Conservation (phyloP, 495 filamentous ascomycete genomes). For the Aspergillus bertholletiae region DNA sequence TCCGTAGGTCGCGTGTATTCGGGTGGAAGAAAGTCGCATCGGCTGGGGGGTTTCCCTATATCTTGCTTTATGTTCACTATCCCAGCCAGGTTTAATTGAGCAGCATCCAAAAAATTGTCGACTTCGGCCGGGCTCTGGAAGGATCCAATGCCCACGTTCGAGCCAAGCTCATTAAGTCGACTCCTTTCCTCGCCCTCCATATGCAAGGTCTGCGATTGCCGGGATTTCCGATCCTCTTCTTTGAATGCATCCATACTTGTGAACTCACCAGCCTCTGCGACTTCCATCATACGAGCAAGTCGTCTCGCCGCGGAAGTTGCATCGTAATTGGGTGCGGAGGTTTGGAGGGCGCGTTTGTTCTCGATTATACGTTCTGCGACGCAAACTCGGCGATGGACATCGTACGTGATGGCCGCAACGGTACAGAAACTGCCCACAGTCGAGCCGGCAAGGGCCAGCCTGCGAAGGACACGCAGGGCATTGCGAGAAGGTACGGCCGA, state of each 20-base stretch:
- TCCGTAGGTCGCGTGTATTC: neutral
- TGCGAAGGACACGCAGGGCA: slow-evolving; percentile 42
- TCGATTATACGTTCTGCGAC: slow-evolving; percentile 42
- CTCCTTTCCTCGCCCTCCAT: neutral
- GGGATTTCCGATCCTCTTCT: slow-evolving; percentile 17
- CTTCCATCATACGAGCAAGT: slow-evolving; percentile 39
- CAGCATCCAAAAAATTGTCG: neutral
- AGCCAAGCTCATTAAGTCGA: neutral
- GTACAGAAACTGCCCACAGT: slow-evolving; percentile 40
- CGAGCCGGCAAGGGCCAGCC: slow-evolving; percentile 40
- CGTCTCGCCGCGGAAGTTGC: slow-evolving; percentile 39
- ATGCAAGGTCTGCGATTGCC: neutral
- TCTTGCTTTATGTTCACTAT: neutral
- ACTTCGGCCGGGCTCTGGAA: neutral
- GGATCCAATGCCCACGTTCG: neutral
- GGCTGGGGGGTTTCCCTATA: neutral
- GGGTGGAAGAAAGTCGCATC: slow-evolving; percentile 1
- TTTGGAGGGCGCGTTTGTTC: slow-evolving; percentile 42
- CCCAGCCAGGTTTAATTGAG: neutral
- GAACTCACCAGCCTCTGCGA: slow-evolving; percentile 42
- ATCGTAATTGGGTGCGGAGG: slow-evolving; percentile 43
- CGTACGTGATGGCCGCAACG: slow-evolving; percentile 39
- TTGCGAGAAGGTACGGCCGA: slow-evolving; percentile 42
- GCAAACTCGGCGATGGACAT: slow-evolving; percentile 38
- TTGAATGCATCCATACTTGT: slow-evolving; percentile 37